A percentile compares a stretch with the other conserved stretches of the same genome.
Evolutionary conservation across 2,329 filamentous ascomycete species (phyloP).

Genomic region (Biscogniauxia marginata): DNA sequence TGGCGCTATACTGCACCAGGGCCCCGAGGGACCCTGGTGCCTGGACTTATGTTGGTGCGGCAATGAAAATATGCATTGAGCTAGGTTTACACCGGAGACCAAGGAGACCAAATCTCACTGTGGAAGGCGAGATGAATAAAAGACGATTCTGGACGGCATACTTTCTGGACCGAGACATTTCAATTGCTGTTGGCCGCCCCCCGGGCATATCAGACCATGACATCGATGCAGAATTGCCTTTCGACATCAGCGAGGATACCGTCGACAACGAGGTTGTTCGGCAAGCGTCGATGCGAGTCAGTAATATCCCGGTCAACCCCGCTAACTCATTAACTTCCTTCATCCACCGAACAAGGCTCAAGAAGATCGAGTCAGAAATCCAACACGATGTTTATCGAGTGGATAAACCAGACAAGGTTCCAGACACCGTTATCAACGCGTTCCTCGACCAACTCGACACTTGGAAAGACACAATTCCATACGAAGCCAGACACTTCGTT

Average conservation of each 20-base stretch:
- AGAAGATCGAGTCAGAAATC: slow-evolving; percentile 32
- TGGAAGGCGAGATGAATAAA: slow-evolving; percentile 31
- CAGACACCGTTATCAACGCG: slow-evolving; percentile 22
- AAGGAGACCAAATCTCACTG: slow-evolving; percentile 21
- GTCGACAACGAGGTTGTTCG: slow-evolving; percentile 24
- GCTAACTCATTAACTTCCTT: slow-evolving; percentile 29
- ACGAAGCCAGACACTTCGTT: slow-evolving; percentile 25
- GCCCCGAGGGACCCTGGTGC: slow-evolving; percentile 31
- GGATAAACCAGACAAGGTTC: slow-evolving; percentile 23
- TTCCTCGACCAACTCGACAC: slow-evolving; percentile 27
- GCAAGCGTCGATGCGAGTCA: slow-evolving; percentile 21
- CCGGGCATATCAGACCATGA: slow-evolving; percentile 32
- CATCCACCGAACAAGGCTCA: slow-evolving; percentile 29
- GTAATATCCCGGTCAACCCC: slow-evolving; percentile 23
- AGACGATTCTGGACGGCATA: slow-evolving; percentile 32
- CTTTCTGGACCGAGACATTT: slow-evolving; percentile 31
- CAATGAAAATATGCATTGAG: slow-evolving; percentile 30
- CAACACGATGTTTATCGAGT: slow-evolving; percentile 31
- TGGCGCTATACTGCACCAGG: slow-evolving; percentile 33
- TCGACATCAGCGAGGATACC: slow-evolving; percentile 29
- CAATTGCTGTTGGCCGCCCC: slow-evolving; percentile 29
- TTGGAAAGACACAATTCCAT: slow-evolving; percentile 29
- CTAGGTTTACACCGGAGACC: slow-evolving; percentile 29
- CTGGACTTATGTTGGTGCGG: slow-evolving; percentile 31
- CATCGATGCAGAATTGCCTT: slow-evolving; percentile 29